Base-by-base conservation (phyloP, 2,329 filamentous ascomycete genomes). In the Botrytis tulipae region DNA sequence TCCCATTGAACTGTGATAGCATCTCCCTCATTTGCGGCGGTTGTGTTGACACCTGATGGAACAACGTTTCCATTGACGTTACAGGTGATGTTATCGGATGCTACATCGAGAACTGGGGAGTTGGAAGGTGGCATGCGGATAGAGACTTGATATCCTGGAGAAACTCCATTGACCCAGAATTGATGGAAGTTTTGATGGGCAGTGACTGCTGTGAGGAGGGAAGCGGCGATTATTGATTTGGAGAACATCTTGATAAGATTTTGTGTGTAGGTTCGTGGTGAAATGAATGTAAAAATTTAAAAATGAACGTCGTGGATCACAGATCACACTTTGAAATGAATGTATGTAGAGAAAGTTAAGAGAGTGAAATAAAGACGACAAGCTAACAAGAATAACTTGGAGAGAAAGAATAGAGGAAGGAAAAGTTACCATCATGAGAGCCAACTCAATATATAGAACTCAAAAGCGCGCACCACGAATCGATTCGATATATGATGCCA, bases 81-180 rank as follows among this genome's bases (percentile, higher is more conserved):
- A 80, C 87, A 88, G 75, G 84, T 83, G 74, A 88, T 84, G 77
- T 85, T 84, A 72, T 83, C 79, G 67, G 84, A 85, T 66, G 76
- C 83, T 57, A 87, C 84, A 73, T 85, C 82, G 69, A 70, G 65
- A 18, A 89, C 83, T 10, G 87, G 87, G 25, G 80, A 85, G 83
- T 89, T 90, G 78, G 82, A 85, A 1, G 79, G 70, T 1, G 86
- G 86, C 12, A 86, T 76, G 70, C 87, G 84, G 62, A 84, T 80
- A 25, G 78, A 82, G 54, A 79, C 78, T 70, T 82, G 73, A 65
- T 81, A 81, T 22, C 81, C 82, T 9, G 82, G 81, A 59, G 79
- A 78, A 44, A 80, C 80, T 71, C 78, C 82, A 72, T 83, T 83
- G 40, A 83, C 81, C 82, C 82, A 83, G 74, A 84, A 82, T 77